Percentiles rank a stretch among this genome's conserved stretches.
These are phyloP conservation scores for Cladosporium sp. DNA, from an alignment of 2,329 filamentous ascomycete species.

Conservation along the genomic window DNA sequence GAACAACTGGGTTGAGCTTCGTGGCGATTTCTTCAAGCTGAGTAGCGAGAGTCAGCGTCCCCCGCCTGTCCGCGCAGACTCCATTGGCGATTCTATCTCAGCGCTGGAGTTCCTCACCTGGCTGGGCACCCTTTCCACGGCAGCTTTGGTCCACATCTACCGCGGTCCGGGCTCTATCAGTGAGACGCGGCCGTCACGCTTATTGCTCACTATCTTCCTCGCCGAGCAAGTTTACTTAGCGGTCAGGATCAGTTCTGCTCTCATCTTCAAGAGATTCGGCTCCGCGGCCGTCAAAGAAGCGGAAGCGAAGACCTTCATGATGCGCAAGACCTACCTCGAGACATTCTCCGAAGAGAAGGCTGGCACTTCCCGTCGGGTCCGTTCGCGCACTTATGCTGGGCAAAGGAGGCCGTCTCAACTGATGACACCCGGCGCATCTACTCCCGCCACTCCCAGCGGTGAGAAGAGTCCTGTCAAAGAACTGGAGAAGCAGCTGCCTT, in stretches of 20 bases:
- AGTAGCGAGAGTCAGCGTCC: constrained; percentile 84
- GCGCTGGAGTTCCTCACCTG: constrained; percentile 86
- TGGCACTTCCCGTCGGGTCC: constrained; percentile 5
- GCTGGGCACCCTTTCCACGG: constrained; percentile 83
- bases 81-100: constrained; percentile 88
- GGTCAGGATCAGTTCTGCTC: constrained; percentile 65
- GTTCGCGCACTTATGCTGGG: constrained; percentile 8
- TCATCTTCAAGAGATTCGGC: constrained; percentile 71
- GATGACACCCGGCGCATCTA: background rate
- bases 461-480: constrained; percentile 3
- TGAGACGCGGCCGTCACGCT: constrained; percentile 57
- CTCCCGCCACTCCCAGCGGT: background rate
- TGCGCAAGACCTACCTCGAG: constrained; percentile 73
- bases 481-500: constrained; percentile 4
- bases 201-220: constrained; percentile 77
- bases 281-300: constrained; percentile 80
- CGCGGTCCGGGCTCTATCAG: constrained; percentile 67
- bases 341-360: constrained; percentile 59
- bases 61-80: constrained; percentile 83
- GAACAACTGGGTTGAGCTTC: constrained; percentile 95
- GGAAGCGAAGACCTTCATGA: constrained; percentile 69
- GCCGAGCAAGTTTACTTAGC: constrained; percentile 85
- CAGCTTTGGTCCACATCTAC: constrained; percentile 83
- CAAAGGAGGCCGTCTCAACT: background rate
- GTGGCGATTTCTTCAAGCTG: constrained; percentile 92